Evolutionary conservation across 352 stramenopile species (phyloP), one percentile per base, ranked within the genome.

Genomic region (Blastocystis sp.): DNA sequence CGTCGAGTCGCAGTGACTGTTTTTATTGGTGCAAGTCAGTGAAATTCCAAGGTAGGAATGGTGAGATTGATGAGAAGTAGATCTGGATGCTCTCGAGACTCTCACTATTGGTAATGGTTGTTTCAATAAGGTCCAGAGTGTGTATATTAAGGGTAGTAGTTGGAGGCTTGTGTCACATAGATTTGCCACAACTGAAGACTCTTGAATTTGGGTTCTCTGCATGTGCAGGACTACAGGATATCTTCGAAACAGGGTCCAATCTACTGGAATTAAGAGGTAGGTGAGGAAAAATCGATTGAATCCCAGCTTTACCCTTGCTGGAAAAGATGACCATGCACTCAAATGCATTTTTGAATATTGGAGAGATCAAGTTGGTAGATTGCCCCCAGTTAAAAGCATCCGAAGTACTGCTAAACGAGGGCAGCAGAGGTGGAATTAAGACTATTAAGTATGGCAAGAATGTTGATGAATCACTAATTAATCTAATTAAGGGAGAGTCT

Each of bases 131-230:
- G 34, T 34, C 18, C 43, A 85, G 73, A 68, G 30, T 9, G 43
- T 85, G 53, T 53, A 65, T 13, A 18, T 85, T 18, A 47, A 65
- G n/a, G 30, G 73, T 85, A 45, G 73, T 37, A 45, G 37, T 26
- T 20, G 2, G 11, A 1, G 26, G 18, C 30, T 18, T 20, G 9
- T 65, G 45, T 37, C 16, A 26, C 13, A 26, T n/a, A 85, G 73
- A 85, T 69, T 69, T 85, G 73, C 56, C 73, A 39, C 7, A 59
- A 55, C 56, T 85, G 73, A 39, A 45, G 47, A 24, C 16, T 7
- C 5, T 69, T 30, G 9, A 47, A 30, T 18, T 85, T 2, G 73
- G 73, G 20, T 30, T 39, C 1, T 16, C 26, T 9, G 63, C 63
- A 16, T 73, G 63, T 20, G n/a, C 63, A 37, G 63, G 63, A 41